Percentiles rank a stretch among this genome's conserved stretches.
These are phyloP conservation scores for Pichia inconspicua DNA, from an alignment of 1,139 yeast genomes.

Conservation along the genomic window DNA sequence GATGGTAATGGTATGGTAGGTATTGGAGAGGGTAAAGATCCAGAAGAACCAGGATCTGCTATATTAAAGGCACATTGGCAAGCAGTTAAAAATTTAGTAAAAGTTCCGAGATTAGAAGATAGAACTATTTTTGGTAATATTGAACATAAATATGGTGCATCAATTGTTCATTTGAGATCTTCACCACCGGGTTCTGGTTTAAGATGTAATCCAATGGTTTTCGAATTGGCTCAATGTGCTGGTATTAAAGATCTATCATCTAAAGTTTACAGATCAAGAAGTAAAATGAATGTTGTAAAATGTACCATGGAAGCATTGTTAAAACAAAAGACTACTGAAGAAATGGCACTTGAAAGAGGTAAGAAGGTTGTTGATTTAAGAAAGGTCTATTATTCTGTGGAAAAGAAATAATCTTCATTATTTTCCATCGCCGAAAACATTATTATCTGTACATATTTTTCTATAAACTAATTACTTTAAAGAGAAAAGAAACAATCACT, in stretches of 20 bases:
- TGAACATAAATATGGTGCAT: slow-evolving; percentile 81
- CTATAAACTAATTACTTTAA: not conserved
- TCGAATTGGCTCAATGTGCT: slow-evolving; percentile 87
- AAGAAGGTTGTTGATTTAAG: slow-evolving; percentile 91
- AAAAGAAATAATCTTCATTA: slow-evolving; percentile 7
- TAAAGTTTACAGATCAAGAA: slow-evolving; percentile 85
- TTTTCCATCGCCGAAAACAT: too few relatives aligned
- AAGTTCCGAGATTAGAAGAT: slow-evolving; percentile 81
- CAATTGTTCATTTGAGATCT: slow-evolving; percentile 69
- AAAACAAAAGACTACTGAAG: slow-evolving; percentile 75
- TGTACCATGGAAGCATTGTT: slow-evolving; percentile 80
- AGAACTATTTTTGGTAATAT: slow-evolving; percentile 87
- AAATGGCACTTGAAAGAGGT: slow-evolving; percentile 87
- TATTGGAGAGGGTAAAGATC: slow-evolving; percentile 89
- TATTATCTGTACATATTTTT: slow-evolving; percentile 10
- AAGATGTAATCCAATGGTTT: slow-evolving; percentile 84
- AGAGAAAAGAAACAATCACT: not conserved
- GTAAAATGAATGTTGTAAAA: slow-evolving; percentile 90
- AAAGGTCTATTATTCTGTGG: slow-evolving; percentile 68
- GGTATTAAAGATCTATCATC: slow-evolving; percentile 94
- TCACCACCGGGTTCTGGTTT: slow-evolving; percentile 95
- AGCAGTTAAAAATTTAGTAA: slow-evolving; percentile 78
- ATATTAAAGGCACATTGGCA: slow-evolving; percentile 86
- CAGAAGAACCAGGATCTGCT: slow-evolving; percentile 72
- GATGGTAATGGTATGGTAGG: slow-evolving; percentile 93